phyloP scores from a whole-genome alignment of 2,329 filamentous ascomycete genomes.

The Alternaria brassicae region DNA sequence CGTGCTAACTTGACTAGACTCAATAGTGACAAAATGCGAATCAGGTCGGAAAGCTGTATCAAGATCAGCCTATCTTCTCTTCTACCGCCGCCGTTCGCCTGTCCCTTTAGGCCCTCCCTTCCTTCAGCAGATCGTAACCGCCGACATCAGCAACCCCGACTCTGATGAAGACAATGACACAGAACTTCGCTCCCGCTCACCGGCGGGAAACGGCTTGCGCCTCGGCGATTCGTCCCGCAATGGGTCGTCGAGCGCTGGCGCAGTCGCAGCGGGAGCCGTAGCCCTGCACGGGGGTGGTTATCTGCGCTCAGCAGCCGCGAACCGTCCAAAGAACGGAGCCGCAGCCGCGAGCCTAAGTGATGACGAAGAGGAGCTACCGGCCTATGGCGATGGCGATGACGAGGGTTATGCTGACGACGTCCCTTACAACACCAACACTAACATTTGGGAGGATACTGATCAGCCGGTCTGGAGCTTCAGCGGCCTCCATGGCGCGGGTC shows the following conservation, averaged over 20 bases:
- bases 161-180: constrained; percentile 54
- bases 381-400: constrained; percentile 35
- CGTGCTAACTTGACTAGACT: constrained; percentile 63
- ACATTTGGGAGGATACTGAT: constrained; percentile 17
- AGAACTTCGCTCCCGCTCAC: constrained; percentile 51
- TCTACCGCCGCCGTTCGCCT: constrained; percentile 87
- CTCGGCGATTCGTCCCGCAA: constrained; percentile 85
- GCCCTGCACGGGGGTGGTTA: constrained; percentile 49
- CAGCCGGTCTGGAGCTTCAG: constrained; percentile 36
- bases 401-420: constrained; percentile 23
- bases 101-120: constrained; percentile 78
- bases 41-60: constrained; percentile 72
- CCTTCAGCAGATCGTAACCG: constrained; percentile 74
- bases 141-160: constrained; percentile 55
- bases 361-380: constrained; percentile 29
- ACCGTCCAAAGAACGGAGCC: constrained; percentile 44
- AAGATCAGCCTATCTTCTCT: constrained; percentile 85
- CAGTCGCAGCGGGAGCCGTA: constrained; percentile 71
- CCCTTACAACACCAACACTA: constrained; percentile 7
- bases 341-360: constrained; percentile 44
- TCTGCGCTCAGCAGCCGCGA: constrained; percentile 42
- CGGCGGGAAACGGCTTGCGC: constrained; percentile 83
- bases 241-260: constrained; percentile 92
- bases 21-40: constrained; percentile 68
- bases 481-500: constrained; percentile 4